These are phyloP conservation scores for Dentipellis sp. DNA, from an alignment of 768 basidiomycete genomes.

Conservation along the genomic window DNA sequence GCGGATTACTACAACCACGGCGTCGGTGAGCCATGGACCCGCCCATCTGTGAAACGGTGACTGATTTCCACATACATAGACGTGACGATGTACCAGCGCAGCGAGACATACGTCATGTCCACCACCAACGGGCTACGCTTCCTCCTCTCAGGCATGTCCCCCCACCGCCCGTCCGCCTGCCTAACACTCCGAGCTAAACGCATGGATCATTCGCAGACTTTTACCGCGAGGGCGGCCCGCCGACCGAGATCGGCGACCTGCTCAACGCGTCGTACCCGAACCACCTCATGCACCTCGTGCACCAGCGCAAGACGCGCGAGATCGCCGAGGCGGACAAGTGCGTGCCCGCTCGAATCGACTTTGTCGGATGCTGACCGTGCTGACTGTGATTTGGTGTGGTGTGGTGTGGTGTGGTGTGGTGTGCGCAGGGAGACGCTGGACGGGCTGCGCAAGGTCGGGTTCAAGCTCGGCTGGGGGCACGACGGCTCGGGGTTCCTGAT, in stretches of 20 bases:
- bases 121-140: slow-evolving; percentile 15
- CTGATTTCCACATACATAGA: slow-evolving; percentile 3
- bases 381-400: no score
- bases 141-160: slow-evolving; percentile 10
- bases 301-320: slow-evolving; percentile 27
- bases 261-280: slow-evolving; percentile 33
- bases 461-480: slow-evolving; percentile 39
- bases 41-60: no score
- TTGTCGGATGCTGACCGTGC: background rate
- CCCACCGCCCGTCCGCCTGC: no score
- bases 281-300: slow-evolving; percentile 17
- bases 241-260: slow-evolving; percentile 43
- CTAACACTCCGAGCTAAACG: no score
- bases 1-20: slow-evolving; percentile 21
- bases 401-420: no score
- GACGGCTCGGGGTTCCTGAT: slow-evolving; percentile 39
- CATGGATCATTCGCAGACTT: background rate
- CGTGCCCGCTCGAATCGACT: background rate
- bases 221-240: slow-evolving; percentile 3
- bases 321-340: slow-evolving; percentile 49
- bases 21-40: slow-evolving; percentile 9
- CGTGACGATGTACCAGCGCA: slow-evolving; percentile 22
- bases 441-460: slow-evolving; percentile 45
- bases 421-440: slow-evolving; percentile 37
- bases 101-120: slow-evolving; percentile 27